Percentiles rank a stretch among this genome's conserved stretches.
These are phyloP conservation scores for Ogataea degrootiae DNA, from an alignment of 805 yeast genomes.

Conservation along the genomic window DNA sequence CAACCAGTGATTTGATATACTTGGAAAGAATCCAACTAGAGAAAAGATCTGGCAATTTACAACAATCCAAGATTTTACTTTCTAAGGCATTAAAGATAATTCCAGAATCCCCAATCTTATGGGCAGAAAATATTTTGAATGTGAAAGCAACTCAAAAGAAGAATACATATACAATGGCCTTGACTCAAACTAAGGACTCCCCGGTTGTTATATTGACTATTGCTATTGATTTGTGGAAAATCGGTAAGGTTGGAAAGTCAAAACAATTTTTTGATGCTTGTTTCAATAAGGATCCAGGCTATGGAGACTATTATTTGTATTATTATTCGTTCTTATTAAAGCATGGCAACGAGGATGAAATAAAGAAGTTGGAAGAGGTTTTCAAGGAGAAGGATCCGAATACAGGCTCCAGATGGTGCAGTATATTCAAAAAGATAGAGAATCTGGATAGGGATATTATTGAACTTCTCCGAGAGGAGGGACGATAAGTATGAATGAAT, in stretches of 20 bases:
- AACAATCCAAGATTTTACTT: slow-evolving; percentile 50
- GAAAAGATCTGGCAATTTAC: slow-evolving; percentile 37
- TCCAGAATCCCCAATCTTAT: slow-evolving; percentile 56
- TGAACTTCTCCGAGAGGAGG: slow-evolving; percentile 16
- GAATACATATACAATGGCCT: slow-evolving; percentile 63
- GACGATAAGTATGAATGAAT: neutral
- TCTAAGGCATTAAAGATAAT: slow-evolving; percentile 54
- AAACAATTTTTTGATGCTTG: slow-evolving; percentile 72
- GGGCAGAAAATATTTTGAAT: slow-evolving; percentile 57
- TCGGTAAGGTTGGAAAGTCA: slow-evolving; percentile 60
- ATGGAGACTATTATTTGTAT: slow-evolving; percentile 81
- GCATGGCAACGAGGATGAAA: slow-evolving; percentile 35
- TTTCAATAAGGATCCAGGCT: slow-evolving; percentile 40
- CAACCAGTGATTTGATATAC: slow-evolving; percentile 51
- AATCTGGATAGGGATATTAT: slow-evolving; percentile 22
- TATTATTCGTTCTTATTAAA: slow-evolving; percentile 40
- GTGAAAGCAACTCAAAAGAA: slow-evolving; percentile 40
- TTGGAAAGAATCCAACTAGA: slow-evolving; percentile 58
- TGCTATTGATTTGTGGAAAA: slow-evolving; percentile 64
- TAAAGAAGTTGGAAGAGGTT: slow-evolving; percentile 29
- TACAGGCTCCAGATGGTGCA: slow-evolving; percentile 59
- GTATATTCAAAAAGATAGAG: slow-evolving; percentile 41
- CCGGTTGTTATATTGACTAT: slow-evolving; percentile 55
- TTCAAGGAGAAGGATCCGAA: slow-evolving; percentile 48
- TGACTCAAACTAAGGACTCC: slow-evolving; percentile 59